Conservation (phyloP, 306 rosid species). For the Abrus pulchellus region DNA sequence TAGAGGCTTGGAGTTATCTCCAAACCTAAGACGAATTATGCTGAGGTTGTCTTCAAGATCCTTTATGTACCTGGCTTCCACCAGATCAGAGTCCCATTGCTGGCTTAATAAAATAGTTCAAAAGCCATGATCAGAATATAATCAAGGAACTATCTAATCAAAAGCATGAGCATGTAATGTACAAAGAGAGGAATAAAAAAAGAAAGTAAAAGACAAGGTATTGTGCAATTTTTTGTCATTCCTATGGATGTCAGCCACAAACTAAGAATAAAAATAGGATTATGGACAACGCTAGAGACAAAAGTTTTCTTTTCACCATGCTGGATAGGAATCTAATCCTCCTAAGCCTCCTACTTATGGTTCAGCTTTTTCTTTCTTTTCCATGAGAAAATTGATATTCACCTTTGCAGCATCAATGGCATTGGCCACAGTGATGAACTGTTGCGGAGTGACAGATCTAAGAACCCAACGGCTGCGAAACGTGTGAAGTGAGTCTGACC, state of each 20-base stretch:
- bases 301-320: constrained; percentile 50
- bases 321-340: constrained; percentile 47
- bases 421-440: constrained; percentile 82
- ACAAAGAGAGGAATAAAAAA: constrained; percentile 4
- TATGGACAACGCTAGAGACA: constrained; percentile 45
- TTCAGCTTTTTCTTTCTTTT: neutral
- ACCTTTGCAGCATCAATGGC: constrained; percentile 88
- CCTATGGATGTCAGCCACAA: constrained; percentile 35
- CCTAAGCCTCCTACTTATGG: constrained; percentile 2
- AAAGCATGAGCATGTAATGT: neutral
- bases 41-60: constrained; percentile 79
- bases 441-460: constrained; percentile 73
- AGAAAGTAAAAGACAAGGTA: constrained; percentile 36
- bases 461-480: constrained; percentile 87
- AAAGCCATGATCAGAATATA: constrained; percentile 2
- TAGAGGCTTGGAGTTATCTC: constrained; percentile 85
- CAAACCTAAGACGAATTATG: constrained; percentile 82
- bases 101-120: constrained; percentile 46
- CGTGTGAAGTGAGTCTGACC: constrained; percentile 79
- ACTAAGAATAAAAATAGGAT: constrained; percentile 22
- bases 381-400: neutral
- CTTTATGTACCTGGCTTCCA: constrained; percentile 84
- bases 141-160: neutral
- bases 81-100: constrained; percentile 97
- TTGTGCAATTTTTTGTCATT: constrained; percentile 31